These are phyloP conservation scores for Venturiaceae sp. DNA, from an alignment of 2,329 filamentous ascomycete species.

Conservation along the genomic window DNA sequence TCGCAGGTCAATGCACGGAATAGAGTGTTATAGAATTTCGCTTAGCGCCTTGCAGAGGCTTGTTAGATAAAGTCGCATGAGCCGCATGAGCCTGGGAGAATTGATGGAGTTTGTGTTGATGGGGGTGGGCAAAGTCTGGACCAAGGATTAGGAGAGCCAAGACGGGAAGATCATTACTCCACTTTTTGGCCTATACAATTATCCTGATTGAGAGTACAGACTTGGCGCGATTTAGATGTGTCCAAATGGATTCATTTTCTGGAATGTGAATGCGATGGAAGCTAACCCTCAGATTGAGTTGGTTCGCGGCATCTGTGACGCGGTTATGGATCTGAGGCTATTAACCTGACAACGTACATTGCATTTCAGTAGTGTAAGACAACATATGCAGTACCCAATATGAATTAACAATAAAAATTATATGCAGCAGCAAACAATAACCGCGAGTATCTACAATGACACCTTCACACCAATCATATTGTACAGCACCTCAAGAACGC, in stretches of 20 bases:
- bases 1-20: not conserved
- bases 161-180: not conserved
- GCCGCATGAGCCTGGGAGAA: not conserved
- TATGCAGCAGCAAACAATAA: not conserved
- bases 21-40: not conserved
- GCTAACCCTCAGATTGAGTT: no score
- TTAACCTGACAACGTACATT: no score
- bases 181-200: not conserved
- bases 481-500: no score
- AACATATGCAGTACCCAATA: not conserved
- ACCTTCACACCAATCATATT: not conserved
- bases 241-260: no score
- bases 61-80: not conserved
- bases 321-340: no score
- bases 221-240: no score
- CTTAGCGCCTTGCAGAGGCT: not conserved
- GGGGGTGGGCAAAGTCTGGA: no score
- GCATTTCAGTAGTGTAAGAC: no score
- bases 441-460: not conserved
- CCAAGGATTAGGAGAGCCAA: not conserved
- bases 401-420: not conserved
- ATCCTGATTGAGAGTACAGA: not conserved
- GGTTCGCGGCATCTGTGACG: no score
- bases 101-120: no score
- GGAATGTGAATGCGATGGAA: no score